These are phyloP conservation scores for Collybiopsis luxurians DNA, from an alignment of 768 basidiomycete genomes.

Conservation along the genomic window DNA sequence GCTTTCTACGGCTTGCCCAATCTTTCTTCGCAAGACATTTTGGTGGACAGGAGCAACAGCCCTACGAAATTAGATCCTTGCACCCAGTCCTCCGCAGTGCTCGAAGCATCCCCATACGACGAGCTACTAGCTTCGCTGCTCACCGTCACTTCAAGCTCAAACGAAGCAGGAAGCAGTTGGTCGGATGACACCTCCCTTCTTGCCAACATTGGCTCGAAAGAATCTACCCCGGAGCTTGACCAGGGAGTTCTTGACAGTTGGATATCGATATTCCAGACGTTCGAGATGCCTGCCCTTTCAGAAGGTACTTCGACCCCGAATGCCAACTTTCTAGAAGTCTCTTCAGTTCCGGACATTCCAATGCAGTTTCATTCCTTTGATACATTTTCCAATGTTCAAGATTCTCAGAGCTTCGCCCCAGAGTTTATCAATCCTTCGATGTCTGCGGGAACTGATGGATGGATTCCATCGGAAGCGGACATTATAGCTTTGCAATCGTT, in stretches of 20 bases:
- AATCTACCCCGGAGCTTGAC: conserved; percentile 26
- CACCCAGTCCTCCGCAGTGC: neutral
- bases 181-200: conserved; percentile 7
- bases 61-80: neutral
- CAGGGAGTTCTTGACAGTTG: conserved; percentile 44
- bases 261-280: conserved; percentile 48
- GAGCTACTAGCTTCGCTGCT: conserved; percentile 39
- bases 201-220: conserved; percentile 5
- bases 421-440: neutral
- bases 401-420: neutral
- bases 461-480: neutral
- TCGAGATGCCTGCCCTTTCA: conserved; percentile 25
- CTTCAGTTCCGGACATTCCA: conserved; percentile 4
- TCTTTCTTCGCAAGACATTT: conserved; percentile 17
- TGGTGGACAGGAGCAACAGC: conserved; percentile 10
- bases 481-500: neutral
- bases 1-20: conserved; percentile 26
- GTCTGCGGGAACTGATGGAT: neutral
- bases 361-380: conserved; percentile 7
- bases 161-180: conserved; percentile 1
- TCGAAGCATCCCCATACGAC: conserved; percentile 28
- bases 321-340: neutral
- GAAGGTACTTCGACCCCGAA: neutral
- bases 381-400: conserved; percentile 1
- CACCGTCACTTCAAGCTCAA: conserved; percentile 19